A percentile compares a stretch with the other conserved stretches of the same genome.
phyloP scores from a whole-genome alignment of 495 filamentous ascomycete genomes.

The Ramalina intermedia region DNA sequence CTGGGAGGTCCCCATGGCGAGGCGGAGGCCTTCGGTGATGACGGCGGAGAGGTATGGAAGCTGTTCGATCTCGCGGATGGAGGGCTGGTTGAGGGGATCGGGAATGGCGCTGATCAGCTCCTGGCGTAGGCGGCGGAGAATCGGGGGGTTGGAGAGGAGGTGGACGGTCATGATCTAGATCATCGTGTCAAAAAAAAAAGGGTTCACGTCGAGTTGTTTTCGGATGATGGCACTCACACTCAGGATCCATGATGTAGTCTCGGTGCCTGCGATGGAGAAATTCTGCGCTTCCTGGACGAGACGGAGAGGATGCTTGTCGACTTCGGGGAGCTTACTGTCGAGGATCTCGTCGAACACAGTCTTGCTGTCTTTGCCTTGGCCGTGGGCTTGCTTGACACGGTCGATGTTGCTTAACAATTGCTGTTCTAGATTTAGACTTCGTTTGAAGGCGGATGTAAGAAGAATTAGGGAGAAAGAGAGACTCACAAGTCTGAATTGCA shows the following conservation, averaged over 20 bases:
- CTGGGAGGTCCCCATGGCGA: slow-evolving; percentile 17
- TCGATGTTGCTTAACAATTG: slow-evolving; percentile 11
- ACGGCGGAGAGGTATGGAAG: slow-evolving; percentile 16
- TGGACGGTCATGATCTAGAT: slow-evolving; percentile 15
- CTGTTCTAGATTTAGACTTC: background rate
- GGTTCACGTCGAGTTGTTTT: background rate
- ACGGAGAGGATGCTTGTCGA: slow-evolving; percentile 20
- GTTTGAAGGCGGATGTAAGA: background rate
- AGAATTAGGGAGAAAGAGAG: background rate
- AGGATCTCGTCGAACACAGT: slow-evolving; percentile 28
- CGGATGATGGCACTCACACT: background rate
- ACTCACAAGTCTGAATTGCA: background rate
- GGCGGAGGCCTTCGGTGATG: slow-evolving; percentile 21
- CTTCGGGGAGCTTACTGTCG: slow-evolving; percentile 14
- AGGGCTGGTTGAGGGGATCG: slow-evolving; percentile 5
- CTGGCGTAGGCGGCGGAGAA: slow-evolving; percentile 13
- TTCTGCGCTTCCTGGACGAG: slow-evolving; percentile 27
- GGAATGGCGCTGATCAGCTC: slow-evolving; percentile 18
- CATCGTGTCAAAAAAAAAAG: slow-evolving; percentile 1
- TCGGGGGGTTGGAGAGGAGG: slow-evolving; percentile 12
- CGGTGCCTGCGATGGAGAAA: slow-evolving; percentile 28
- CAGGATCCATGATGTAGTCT: slow-evolving; percentile 24
- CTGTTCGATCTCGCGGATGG: slow-evolving; percentile 7
- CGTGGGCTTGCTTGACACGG: background rate
- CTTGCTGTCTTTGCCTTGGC: slow-evolving; percentile 9